Evolutionary conservation across 2,329 filamentous ascomycete species (phyloP).

Genomic region (Penicillium hesseltinei): DNA sequence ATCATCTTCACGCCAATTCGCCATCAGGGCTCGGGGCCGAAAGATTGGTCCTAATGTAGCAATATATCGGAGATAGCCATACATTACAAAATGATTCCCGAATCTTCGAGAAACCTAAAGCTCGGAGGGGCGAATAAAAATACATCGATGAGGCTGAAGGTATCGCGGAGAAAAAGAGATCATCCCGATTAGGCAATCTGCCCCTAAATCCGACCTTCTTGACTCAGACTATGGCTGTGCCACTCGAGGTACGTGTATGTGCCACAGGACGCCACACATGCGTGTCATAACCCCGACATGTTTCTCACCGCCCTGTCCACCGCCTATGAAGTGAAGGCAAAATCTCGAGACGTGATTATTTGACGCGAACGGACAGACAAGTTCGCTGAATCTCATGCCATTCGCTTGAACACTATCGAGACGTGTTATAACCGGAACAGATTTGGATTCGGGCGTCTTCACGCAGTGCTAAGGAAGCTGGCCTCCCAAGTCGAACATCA

Average conservation of each 20-base stretch:
- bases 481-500: not conserved
- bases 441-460: not conserved
- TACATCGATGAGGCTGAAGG: not conserved
- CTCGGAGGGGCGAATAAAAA: constrained; percentile 8
- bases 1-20: constrained; percentile 2
- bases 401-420: not conserved
- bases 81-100: not conserved
- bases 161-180: not conserved
- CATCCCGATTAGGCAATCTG: not conserved
- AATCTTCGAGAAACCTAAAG: not conserved
- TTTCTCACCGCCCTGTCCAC: not conserved
- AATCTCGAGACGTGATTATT: not conserved
- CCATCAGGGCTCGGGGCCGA: constrained; percentile 3
- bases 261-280: constrained; percentile 11
- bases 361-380: not conserved
- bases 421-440: not conserved
- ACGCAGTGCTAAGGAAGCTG: not conserved
- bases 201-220: constrained; percentile 12
- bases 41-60: not conserved
- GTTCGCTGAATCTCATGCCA: not conserved
- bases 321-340: not conserved
- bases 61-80: not conserved
- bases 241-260: not conserved
- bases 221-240: constrained; percentile 1
- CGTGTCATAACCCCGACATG: too few species aligned